phyloP scores from a whole-genome alignment of 345 rosid genomes.

The Alliaria petiolata region DNA sequence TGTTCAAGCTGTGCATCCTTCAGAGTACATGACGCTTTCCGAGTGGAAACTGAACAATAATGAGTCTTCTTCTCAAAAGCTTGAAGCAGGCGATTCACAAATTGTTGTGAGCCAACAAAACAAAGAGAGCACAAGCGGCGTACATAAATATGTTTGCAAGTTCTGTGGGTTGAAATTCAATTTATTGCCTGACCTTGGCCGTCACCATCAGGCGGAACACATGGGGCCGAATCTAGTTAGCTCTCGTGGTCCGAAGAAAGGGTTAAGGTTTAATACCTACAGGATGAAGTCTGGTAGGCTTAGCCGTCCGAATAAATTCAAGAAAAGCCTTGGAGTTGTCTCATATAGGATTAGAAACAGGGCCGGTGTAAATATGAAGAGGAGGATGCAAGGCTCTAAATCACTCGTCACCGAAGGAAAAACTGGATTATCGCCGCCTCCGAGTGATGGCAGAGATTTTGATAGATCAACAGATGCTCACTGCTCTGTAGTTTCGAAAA shows the following conservation, averaged over 20 bases:
- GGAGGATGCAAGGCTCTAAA: conserved; percentile 71
- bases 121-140: conserved; percentile 41
- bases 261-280: conserved; percentile 64
- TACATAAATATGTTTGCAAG: conserved; percentile 67
- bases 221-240: conserved; percentile 60
- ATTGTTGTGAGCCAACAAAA: conserved; percentile 40
- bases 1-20: conserved; percentile 67
- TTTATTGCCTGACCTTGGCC: conserved; percentile 95
- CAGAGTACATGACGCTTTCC: conserved; percentile 47
- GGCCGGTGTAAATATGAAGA: conserved; percentile 59
- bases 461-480: conserved; percentile 59
- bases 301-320: conserved; percentile 70
- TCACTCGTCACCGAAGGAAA: conserved; percentile 34
- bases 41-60: conserved; percentile 24
- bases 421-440: conserved; percentile 34
- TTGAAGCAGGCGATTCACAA: conserved; percentile 37
- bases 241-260: conserved; percentile 65
- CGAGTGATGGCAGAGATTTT: conserved; percentile 34
- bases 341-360: conserved; percentile 75
- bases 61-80: conserved; percentile 40
- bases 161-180: conserved; percentile 91
- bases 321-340: conserved; percentile 77
- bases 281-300: conserved; percentile 89
- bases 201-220: conserved; percentile 99
- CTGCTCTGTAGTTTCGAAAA: conserved; percentile 63